phyloP scores from a whole-genome alignment of 2,329 filamentous ascomycete genomes.

The Blumeria graminis region DNA sequence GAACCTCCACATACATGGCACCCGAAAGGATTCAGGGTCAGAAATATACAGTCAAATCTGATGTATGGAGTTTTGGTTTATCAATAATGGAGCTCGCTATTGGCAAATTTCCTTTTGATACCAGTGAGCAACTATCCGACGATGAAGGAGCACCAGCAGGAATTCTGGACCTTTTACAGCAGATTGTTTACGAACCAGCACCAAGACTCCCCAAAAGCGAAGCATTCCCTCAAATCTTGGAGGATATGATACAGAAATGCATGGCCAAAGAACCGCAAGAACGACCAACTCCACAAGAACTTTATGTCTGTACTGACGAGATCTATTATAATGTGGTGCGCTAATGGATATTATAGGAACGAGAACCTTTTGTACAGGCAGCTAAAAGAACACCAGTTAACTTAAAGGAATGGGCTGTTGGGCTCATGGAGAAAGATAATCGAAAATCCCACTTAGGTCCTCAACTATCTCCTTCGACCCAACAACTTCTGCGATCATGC shows the following conservation, averaged over 20 bases:
- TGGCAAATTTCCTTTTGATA: conserved; percentile 83
- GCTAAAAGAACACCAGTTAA: conserved; percentile 93
- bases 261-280: conserved; percentile 72
- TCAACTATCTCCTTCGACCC: conserved; percentile 52
- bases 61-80: conserved; percentile 95
- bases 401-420: conserved; percentile 76
- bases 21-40: conserved; percentile 93
- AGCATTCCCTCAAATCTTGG: conserved; percentile 80
- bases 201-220: conserved; percentile 90
- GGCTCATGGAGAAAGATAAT: conserved; percentile 85
- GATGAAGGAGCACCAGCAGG: conserved; percentile 69
- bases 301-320: conserved; percentile 48
- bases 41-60: conserved; percentile 91
- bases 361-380: conserved; percentile 83
- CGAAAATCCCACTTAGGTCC: conserved; percentile 82
- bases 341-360: conserved; percentile 32
- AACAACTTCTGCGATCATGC: conserved; percentile 43
- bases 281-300: conserved; percentile 74
- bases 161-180: conserved; percentile 84
- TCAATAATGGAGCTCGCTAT: conserved; percentile 94
- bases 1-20: conserved; percentile 98
- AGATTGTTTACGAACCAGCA: conserved; percentile 90
- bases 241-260: conserved; percentile 95
- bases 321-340: not conserved
- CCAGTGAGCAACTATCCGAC: conserved; percentile 45